phyloP scores from a whole-genome alignment of 306 rosid genomes.

The Malus sylvestris region DNA sequence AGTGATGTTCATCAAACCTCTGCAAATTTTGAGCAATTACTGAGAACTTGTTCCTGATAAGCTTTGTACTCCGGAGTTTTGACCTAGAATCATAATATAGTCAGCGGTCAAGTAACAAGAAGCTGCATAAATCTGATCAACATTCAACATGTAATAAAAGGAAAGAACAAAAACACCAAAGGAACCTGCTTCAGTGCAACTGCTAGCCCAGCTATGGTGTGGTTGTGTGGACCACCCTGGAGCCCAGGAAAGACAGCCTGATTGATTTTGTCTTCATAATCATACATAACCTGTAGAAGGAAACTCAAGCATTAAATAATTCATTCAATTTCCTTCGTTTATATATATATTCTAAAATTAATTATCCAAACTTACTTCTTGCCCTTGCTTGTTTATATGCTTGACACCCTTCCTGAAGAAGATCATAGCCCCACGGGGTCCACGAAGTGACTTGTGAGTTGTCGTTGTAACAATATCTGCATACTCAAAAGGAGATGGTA shows the following conservation, averaged over 20 bases:
- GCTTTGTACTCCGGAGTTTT: constrained; percentile 75
- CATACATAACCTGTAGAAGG: constrained; percentile 55
- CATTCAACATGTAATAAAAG: not conserved
- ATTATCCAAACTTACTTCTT: constrained; percentile 61
- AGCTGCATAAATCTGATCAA: constrained; percentile 7
- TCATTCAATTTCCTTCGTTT: not conserved
- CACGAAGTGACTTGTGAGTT: constrained; percentile 92
- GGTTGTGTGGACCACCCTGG: constrained; percentile 97
- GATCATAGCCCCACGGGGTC: constrained; percentile 98
- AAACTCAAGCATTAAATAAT: constrained; percentile 14
- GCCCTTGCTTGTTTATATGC: constrained; percentile 80
- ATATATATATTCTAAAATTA: not conserved
- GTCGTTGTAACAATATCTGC: constrained; percentile 82
- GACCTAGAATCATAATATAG: constrained; percentile 38
- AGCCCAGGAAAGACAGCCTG: constrained; percentile 96
- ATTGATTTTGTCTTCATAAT: constrained; percentile 75
- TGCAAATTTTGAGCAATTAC: constrained; percentile 66
- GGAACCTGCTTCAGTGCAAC: constrained; percentile 87
- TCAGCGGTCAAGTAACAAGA: not conserved
- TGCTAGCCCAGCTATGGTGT: constrained; percentile 78
- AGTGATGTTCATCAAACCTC: constrained; percentile 33
- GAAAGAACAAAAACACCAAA: not conserved
- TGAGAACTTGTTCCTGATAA: constrained; percentile 86
- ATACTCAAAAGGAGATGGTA: constrained; percentile 43
- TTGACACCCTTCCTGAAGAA: constrained; percentile 87